Percentiles rank a stretch among this genome's conserved stretches.
Evolutionary conservation across 2,329 filamentous ascomycete genomes (phyloP).

Genomic region (Phialocephala sp.): DNA sequence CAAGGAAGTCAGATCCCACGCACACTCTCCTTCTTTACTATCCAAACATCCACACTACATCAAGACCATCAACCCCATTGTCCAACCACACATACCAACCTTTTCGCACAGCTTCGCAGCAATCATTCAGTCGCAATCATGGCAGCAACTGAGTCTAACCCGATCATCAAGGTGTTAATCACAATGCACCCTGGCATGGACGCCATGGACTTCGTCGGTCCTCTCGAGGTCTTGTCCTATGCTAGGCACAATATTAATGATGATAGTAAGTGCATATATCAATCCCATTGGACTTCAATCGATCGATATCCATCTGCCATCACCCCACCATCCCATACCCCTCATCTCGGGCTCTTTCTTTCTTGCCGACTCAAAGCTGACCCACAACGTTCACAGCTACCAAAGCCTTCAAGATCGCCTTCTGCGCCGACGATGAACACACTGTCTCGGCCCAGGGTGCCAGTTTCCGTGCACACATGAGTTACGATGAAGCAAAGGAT

Average conservation of each 20-base stretch:
- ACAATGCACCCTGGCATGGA: slow-evolving; percentile 60
- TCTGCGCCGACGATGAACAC: slow-evolving; percentile 54
- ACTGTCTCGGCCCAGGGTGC: slow-evolving; percentile 66
- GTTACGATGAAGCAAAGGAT: slow-evolving; percentile 79
- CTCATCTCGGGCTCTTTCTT: not conserved
- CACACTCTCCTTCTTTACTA: slow-evolving; percentile 14
- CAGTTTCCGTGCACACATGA: slow-evolving; percentile 74
- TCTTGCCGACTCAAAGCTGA: slow-evolving; percentile 10
- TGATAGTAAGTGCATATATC: slow-evolving; percentile 47
- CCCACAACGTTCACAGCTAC: slow-evolving; percentile 34
- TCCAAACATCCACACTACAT: slow-evolving; percentile 9
- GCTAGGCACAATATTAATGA: slow-evolving; percentile 60
- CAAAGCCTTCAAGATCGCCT: slow-evolving; percentile 38
- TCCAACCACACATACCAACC: slow-evolving; percentile 6
- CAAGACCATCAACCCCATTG: slow-evolving; percentile 20
- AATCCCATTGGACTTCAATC: slow-evolving; percentile 19
- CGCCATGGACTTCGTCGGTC: slow-evolving; percentile 61
- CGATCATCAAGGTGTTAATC: slow-evolving; percentile 63
- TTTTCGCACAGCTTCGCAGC: slow-evolving; percentile 5
- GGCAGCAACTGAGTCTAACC: slow-evolving; percentile 39
- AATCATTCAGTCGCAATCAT: slow-evolving; percentile 39
- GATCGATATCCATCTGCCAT: slow-evolving; percentile 10
- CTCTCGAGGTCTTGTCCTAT: slow-evolving; percentile 60
- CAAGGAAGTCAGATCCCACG: slow-evolving; percentile 11
- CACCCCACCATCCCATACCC: slow-evolving; percentile 21